These are phyloP conservation scores for Tricholoma sp. DNA, from an alignment of 768 basidiomycete genomes.

Conservation along the genomic window DNA sequence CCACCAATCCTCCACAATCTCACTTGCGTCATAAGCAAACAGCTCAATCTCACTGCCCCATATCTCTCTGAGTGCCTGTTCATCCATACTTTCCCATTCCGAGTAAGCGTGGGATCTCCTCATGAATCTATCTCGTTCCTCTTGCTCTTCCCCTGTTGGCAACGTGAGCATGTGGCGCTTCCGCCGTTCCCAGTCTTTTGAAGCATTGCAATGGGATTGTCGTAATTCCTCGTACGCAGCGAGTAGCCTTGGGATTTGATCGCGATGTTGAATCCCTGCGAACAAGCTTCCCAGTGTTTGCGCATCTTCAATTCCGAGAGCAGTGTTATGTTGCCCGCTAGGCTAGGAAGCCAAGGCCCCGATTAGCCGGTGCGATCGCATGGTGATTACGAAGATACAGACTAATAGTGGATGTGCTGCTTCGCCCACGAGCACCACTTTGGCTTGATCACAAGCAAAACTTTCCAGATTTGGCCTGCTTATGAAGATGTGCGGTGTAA, in stretches of 20 bases:
- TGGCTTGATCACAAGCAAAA: slow-evolving; percentile 43
- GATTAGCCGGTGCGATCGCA: background rate
- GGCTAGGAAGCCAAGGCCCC: slow-evolving; percentile 32
- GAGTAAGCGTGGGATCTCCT: slow-evolving; percentile 27
- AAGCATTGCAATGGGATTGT: slow-evolving; percentile 42
- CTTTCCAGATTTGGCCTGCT: slow-evolving; percentile 33
- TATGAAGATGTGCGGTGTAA: slow-evolving; percentile 25
- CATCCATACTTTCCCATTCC: slow-evolving; percentile 40
- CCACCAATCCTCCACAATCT: slow-evolving; percentile 64
- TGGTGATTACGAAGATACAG: slow-evolving; percentile 5
- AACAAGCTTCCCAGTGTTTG: slow-evolving; percentile 58
- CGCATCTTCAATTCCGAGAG: slow-evolving; percentile 57
- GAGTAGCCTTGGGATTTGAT: slow-evolving; percentile 47
- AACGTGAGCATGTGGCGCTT: slow-evolving; percentile 42
- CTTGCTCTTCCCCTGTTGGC: slow-evolving; percentile 37
- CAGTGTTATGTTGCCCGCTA: slow-evolving; percentile 45
- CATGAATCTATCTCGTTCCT: slow-evolving; percentile 39
- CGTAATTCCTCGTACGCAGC: slow-evolving; percentile 56
- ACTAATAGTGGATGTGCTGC: slow-evolving; percentile 56
- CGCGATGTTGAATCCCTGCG: slow-evolving; percentile 38
- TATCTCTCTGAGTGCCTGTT: slow-evolving; percentile 36
- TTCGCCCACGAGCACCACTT: slow-evolving; percentile 52
- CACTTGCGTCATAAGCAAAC: slow-evolving; percentile 47
- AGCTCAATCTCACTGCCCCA: slow-evolving; percentile 51
- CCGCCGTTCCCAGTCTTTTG: slow-evolving; percentile 38